Evolutionary conservation across 768 basidiomycete genomes (phyloP).

Genomic region (Dendrothele bispora): DNA sequence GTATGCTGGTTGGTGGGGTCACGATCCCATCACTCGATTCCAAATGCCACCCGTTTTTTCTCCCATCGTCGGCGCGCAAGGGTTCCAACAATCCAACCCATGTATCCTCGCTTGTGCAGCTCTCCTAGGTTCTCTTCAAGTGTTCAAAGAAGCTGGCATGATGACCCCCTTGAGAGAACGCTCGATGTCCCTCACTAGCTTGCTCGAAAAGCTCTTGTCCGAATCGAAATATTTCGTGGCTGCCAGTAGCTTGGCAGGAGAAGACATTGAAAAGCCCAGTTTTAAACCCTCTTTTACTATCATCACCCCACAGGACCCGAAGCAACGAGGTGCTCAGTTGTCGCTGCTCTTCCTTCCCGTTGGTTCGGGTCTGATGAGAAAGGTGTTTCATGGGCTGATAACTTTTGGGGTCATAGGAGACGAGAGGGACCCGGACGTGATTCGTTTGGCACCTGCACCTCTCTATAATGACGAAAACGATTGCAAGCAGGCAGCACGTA

Average conservation of each 20-base stretch:
- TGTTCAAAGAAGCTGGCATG: conserved; percentile 80
- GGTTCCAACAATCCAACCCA: conserved; percentile 96
- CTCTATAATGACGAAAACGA: conserved; percentile 86
- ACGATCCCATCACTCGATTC: conserved; percentile 85
- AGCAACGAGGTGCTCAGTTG: conserved; percentile 81
- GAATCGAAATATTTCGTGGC: conserved; percentile 66
- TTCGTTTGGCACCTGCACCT: conserved; percentile 83
- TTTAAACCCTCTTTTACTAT: conserved; percentile 80
- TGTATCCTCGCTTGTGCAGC: conserved; percentile 77
- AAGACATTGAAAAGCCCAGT: conserved; percentile 18
- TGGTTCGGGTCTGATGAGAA: conserved; percentile 66
- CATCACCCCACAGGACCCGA: conserved; percentile 75
- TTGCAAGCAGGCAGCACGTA: conserved; percentile 65
- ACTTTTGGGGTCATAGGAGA: conserved; percentile 86
- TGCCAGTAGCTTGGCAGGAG: conserved; percentile 28
- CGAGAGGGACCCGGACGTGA: conserved; percentile 88
- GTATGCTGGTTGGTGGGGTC: conserved; percentile 98
- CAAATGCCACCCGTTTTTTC: conserved; percentile 83
- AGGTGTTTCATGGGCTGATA: conserved; percentile 59
- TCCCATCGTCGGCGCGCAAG: conserved; percentile 87
- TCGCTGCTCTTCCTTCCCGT: conserved; percentile 78
- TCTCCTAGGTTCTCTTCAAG: conserved; percentile 78
- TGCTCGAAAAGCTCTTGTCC: conserved; percentile 64
- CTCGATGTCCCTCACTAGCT: conserved; percentile 66
- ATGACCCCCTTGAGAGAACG: conserved; percentile 67